Percentiles rank a stretch among this genome's conserved stretches.
phyloP scores from a whole-genome alignment of 2,329 filamentous ascomycete species.

The Bipolaris zeicola region DNA sequence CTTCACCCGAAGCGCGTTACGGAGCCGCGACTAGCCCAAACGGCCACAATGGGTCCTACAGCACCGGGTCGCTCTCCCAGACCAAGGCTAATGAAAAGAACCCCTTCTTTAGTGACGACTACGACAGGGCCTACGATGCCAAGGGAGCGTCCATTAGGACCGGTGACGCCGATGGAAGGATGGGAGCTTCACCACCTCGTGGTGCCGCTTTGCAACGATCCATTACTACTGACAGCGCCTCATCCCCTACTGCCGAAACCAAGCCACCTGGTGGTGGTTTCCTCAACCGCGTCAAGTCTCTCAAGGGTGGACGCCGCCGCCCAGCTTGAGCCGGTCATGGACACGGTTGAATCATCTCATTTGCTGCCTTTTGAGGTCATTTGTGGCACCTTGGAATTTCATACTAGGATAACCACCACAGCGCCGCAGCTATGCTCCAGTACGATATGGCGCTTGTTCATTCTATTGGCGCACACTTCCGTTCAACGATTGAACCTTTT shows the following conservation, averaged over 20 bases:
- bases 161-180: constrained; percentile 47
- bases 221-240: constrained; percentile 41
- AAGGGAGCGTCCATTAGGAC: constrained; percentile 65
- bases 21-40: constrained; percentile 36
- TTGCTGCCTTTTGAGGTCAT: neutral
- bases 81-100: constrained; percentile 60
- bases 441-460: constrained; percentile 10
- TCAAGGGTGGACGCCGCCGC: constrained; percentile 46
- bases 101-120: constrained; percentile 80
- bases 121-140: constrained; percentile 68
- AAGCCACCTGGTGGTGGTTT: constrained; percentile 40
- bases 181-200: constrained; percentile 34
- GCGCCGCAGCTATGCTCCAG: neutral
- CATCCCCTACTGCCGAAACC: constrained; percentile 26
- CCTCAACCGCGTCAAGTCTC: constrained; percentile 46
- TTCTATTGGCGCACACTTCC: constrained; percentile 23
- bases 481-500: constrained; percentile 20
- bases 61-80: constrained; percentile 49
- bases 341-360: neutral
- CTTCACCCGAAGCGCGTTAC: constrained; percentile 61
- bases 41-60: constrained; percentile 26
- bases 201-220: constrained; percentile 41
- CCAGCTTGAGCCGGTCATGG: constrained; percentile 30
- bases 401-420: neutral
- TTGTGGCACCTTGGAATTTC: neutral